phyloP scores from a whole-genome alignment of 1,284 basidiomycete genomes.

The Naganishia cerealis region DNA sequence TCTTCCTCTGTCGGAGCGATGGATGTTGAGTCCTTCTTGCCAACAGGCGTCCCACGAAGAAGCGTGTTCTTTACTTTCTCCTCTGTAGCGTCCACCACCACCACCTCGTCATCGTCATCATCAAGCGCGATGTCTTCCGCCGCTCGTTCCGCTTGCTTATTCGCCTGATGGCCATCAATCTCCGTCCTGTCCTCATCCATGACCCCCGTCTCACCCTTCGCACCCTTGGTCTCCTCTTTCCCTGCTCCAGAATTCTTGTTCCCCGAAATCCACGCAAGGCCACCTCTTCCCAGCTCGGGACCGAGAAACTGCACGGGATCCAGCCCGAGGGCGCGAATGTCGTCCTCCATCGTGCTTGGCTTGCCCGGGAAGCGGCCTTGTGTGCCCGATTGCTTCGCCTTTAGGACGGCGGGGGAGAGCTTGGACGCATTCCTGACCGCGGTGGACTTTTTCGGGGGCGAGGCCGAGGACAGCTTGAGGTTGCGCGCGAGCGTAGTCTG shows the following conservation, averaged over 20 bases:
- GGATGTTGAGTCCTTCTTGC: constrained; percentile 4
- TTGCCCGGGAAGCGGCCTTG: constrained; percentile 24
- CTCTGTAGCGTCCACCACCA: neutral
- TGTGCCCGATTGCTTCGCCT: constrained; percentile 26
- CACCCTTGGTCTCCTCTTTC: neutral
- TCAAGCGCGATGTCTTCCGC: constrained; percentile 15
- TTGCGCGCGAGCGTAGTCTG: constrained; percentile 26
- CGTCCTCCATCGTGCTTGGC: constrained; percentile 19
- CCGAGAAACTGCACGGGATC: constrained; percentile 6
- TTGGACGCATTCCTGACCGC: constrained; percentile 23
- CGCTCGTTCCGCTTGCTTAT: neutral
- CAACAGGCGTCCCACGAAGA: neutral
- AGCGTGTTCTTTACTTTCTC: constrained; percentile 7
- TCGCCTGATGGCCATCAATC: constrained; percentile 9
- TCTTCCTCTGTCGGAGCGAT: constrained; percentile 29
- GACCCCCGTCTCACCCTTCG: neutral
- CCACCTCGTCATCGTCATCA: neutral
- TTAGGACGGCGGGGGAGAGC: constrained; percentile 22
- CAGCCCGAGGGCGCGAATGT: constrained; percentile 16
- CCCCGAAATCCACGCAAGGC: constrained; percentile 8
- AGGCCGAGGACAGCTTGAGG: constrained; percentile 19
- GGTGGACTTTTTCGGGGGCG: constrained; percentile 4
- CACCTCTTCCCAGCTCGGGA: neutral
- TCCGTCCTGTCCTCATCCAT: constrained; percentile 10
- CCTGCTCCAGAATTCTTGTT: constrained; percentile 9